A percentile compares a stretch with the other conserved stretches of the same genome.
Conservation (phyloP, 2,329 filamentous ascomycete species). For the Orbilia blumenaviensis region DNA sequence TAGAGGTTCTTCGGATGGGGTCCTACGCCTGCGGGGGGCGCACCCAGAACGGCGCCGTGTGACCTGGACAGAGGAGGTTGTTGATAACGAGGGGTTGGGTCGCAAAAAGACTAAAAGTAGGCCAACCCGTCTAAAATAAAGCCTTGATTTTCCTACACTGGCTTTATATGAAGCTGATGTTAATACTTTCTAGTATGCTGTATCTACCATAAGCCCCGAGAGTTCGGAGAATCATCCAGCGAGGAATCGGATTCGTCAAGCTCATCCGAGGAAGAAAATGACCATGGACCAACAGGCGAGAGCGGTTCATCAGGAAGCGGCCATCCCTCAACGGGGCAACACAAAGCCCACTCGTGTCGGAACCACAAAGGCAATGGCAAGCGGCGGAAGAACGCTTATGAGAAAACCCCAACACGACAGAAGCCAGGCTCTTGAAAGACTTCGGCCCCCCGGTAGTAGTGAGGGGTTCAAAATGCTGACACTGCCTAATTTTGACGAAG, state of each 20-base stretch:
- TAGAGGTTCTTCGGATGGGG: slow-evolving; percentile 49
- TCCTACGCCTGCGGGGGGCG: slow-evolving; percentile 56
- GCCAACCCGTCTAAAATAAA: neutral
- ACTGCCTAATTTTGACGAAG: neutral
- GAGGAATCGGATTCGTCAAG: slow-evolving; percentile 70
- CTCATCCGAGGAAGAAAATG: slow-evolving; percentile 60
- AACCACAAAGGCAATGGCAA: neutral
- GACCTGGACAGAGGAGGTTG: slow-evolving; percentile 89
- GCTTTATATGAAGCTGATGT: too few relatives aligned
- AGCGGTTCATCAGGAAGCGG: neutral
- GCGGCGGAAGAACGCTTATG: slow-evolving; percentile 46
- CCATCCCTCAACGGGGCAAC: neutral
- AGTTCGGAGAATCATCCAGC: slow-evolving; percentile 81
- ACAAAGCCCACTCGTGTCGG: neutral
- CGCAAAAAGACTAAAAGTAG: slow-evolving; percentile 93
- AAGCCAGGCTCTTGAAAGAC: neutral
- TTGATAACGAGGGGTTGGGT: slow-evolving; percentile 94
- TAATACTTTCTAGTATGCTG: slow-evolving; percentile 78
- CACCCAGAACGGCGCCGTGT: slow-evolving; percentile 68
- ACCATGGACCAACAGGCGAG: neutral
- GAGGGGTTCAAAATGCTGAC: neutral
- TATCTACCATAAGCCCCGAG: slow-evolving; percentile 90
- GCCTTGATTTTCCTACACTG: neutral
- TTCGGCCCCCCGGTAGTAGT: too few relatives aligned
- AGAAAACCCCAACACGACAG: slow-evolving; percentile 19